Conservation (phyloP, 1,284 basidiomycete genomes). For the Ceratobasidium sp. region DNA sequence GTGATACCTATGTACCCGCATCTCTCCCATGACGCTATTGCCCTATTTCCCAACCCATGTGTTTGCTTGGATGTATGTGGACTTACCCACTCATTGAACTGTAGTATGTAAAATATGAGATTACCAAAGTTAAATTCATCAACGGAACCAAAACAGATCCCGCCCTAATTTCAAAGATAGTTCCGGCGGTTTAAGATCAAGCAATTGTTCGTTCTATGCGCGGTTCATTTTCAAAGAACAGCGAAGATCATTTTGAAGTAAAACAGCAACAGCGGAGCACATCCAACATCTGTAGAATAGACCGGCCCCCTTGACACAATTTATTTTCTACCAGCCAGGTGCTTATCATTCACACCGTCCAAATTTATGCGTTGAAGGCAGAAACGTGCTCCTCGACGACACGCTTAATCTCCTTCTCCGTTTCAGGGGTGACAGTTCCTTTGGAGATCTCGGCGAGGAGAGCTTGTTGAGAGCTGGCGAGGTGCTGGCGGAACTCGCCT, state of each 20-base stretch:
- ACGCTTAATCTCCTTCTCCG: conserved; percentile 91
- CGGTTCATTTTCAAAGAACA: conserved; percentile 38
- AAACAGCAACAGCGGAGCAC: conserved; percentile 18
- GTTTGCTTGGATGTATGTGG: conserved; percentile 38
- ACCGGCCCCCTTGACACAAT: conserved; percentile 19
- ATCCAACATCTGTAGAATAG: conserved; percentile 22
- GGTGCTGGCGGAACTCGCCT: conserved; percentile 87
- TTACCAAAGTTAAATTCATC: conserved; percentile 63
- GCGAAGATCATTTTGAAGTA: conserved; percentile 29
- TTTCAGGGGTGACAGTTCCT: conserved; percentile 88
- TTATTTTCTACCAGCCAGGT: conserved; percentile 25
- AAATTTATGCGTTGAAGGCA: conserved; percentile 72
- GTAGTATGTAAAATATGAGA: conserved; percentile 59
- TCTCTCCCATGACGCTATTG: conserved; percentile 4
- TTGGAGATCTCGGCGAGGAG: conserved; percentile 87
- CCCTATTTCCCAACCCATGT: conserved; percentile 3
- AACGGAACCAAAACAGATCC: conserved; percentile 32
- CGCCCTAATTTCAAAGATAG: neutral
- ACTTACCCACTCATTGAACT: conserved; percentile 22
- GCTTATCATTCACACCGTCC: neutral
- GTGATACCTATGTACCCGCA: conserved; percentile 33
- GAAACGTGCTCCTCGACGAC: conserved; percentile 87
- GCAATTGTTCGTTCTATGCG: conserved; percentile 29
- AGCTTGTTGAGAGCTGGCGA: conserved; percentile 74
- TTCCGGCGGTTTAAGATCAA: neutral